Base-by-base conservation (phyloP, 768 basidiomycete species). In the Amanita jacksonii region DNA sequence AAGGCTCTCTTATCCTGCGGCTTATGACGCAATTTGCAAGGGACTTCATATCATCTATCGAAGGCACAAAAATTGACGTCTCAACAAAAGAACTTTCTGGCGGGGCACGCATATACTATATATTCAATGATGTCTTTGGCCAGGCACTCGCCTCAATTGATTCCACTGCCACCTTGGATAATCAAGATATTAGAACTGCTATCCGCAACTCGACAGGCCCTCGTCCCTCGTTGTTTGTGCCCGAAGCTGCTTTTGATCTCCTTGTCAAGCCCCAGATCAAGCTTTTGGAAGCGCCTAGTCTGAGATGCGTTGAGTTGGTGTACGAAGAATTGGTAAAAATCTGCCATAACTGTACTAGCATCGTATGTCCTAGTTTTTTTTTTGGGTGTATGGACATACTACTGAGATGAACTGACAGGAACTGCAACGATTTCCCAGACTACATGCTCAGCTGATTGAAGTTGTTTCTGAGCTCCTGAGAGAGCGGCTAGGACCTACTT, bases 301-400 rank as follows among this genome's bases (percentile, higher is more conserved):
- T 96, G 63, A 74, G 96, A 33, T 99, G 96, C 53, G 96, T 98
- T 15, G 96, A 98, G 61, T 66, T 99, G 54, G 96, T 99, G 6
- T 99, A 99, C 59, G 96, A 99, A 62, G 96, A 99, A 62, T 68
- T 99, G 43, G 97, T 99, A 51, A 98, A 98, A 71, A 93, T 99
- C 36, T 98, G 96, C 62, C 96, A 99, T 60, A 98, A 94, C 57
- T 97, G 94, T 64, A 96, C 94, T 3, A 86, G 86, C 60, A 60
- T 75, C 40, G 92, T 93, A 57, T 58, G 78, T 64, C 19, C n/a
- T 28, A 13, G 10, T 30, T 38, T n/a, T 37, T 27, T 24, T 38
- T 12, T 10, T 30, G 15, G 1, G 19, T n/a, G 5, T 34, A 36
- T n/a, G n/a, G n/a, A n/a, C n/a, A 24, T 8, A 24, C 24, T 15